Evolutionary conservation across 257 asterid genomes (phyloP), one percentile per base, ranked within the genome.

Genomic region (Ilex aquifolium): DNA sequence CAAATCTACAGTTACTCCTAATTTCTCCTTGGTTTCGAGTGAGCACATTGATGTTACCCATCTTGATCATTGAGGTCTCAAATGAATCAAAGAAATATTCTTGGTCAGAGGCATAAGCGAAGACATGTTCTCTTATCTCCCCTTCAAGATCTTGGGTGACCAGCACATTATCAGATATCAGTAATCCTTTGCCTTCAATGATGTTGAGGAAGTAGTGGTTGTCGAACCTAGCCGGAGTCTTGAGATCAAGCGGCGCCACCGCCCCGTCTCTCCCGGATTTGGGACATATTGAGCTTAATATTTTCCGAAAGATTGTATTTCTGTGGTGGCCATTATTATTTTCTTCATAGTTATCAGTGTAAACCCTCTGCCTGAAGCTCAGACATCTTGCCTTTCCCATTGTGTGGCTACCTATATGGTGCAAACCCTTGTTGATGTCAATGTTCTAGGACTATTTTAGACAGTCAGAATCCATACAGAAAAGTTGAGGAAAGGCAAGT

Each of bases 81-180:
- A 83, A 86, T 56, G 80, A 79, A 30, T 56, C 54, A n/a, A 81
- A 79, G 64, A 83, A 86, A 44, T 50, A 60, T 2, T 76, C 44
- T 32, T 77, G 71, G 40, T 69, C 39, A 0, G 66, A 64, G 3
- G 86, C 88, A 66, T 77, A 86, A 13, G 44, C 68, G 61, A 57
- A 64, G 32, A 81, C 86, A 12, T 65, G 76, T 21, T 70, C 50
- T 56, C 78, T 64, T 57, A 74, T 64, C 50, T 60, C 39, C 13
- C 86, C 70, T 0, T 7, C 31, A 55, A 36, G 53, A 61, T 68
- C 75, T 63, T 69, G 59, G 12, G 74, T 80, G 2, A 65, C 76
- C 21, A 83, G 69, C 31, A 83, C 74, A 69, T 83, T 73, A 62
- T 86, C 95, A 8, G 86, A 86, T 44, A 64, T 79, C 64, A 86